phyloP scores from a whole-genome alignment of 176 grass and related monocot genomes.

The Bonia amplexicaulis region DNA sequence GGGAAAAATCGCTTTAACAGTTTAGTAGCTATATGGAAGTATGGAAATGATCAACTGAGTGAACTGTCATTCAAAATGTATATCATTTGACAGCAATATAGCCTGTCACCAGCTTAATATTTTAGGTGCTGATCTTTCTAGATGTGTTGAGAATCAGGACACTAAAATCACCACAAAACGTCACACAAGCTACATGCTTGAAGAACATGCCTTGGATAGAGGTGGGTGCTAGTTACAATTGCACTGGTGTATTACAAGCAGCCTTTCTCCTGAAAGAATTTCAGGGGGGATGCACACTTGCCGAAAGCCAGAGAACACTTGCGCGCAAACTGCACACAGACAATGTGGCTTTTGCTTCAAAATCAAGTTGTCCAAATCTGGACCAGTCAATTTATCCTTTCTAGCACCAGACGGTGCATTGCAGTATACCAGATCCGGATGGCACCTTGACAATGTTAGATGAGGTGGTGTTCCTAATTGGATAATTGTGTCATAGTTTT shows the following conservation, averaged over 20 bases:
- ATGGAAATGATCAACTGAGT: background rate
- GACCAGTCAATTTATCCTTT: slow-evolving; percentile 7
- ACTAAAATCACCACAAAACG: background rate
- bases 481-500: background rate
- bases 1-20: background rate
- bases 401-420: slow-evolving; percentile 5
- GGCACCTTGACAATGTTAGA: slow-evolving; percentile 12
- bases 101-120: background rate
- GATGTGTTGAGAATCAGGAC: background rate
- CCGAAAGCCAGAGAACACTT: background rate
- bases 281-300: background rate
- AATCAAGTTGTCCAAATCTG: background rate
- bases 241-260: background rate
- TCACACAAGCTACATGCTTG: background rate
- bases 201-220: background rate
- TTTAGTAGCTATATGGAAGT: background rate
- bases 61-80: background rate
- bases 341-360: background rate
- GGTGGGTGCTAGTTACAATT: background rate
- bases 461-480: background rate
- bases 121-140: background rate
- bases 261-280: background rate
- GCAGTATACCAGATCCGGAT: slow-evolving; percentile 21
- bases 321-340: background rate
- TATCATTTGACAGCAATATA: slow-evolving; percentile 1